These are phyloP conservation scores for Trametes gibbosa DNA, from an alignment of 768 basidiomycete species.

Conservation along the genomic window DNA sequence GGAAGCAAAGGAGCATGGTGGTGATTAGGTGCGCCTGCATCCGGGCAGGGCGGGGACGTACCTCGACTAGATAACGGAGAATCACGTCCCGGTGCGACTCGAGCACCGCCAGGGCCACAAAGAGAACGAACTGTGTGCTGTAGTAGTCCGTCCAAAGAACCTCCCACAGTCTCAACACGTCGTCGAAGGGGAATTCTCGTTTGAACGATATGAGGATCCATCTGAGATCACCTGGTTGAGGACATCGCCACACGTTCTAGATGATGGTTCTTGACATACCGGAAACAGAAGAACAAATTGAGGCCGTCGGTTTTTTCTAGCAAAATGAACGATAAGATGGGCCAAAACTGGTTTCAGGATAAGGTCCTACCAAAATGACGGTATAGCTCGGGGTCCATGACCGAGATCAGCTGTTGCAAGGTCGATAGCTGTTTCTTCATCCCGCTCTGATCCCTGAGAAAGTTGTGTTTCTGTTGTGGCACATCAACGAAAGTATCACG, in stretches of 20 bases:
- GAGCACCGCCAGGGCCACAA: conserved; percentile 89
- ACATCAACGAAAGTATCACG: background rate
- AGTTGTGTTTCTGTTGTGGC: conserved; percentile 78
- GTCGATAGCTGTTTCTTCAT: conserved; percentile 94
- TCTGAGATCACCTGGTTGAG: conserved; percentile 25
- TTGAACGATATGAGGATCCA: conserved; percentile 95
- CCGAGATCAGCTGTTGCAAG: conserved; percentile 82
- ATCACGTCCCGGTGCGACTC: conserved; percentile 97
- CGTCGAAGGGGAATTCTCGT: conserved; percentile 92
- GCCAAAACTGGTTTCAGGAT: background rate
- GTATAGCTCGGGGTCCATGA: conserved; percentile 97
- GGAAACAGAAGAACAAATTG: conserved; percentile 98
- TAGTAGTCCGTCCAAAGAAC: conserved; percentile 92
- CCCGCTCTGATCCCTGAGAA: conserved; percentile 92
- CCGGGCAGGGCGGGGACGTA: conserved; percentile 32
- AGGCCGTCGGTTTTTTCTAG: conserved; percentile 82
- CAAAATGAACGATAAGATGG: background rate
- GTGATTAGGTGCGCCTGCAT: no score
- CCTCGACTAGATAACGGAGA: conserved; percentile 91
- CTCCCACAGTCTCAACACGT: conserved; percentile 91
- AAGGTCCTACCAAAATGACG: conserved; percentile 69
- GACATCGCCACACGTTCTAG: background rate
- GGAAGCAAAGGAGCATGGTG: background rate
- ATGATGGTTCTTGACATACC: conserved; percentile 46
- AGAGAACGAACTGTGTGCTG: conserved; percentile 84